A percentile compares a stretch with the other conserved stretches of the same genome.
phyloP scores from a whole-genome alignment of 768 basidiomycete species.

The Coprinopsis marcescibilis region DNA sequence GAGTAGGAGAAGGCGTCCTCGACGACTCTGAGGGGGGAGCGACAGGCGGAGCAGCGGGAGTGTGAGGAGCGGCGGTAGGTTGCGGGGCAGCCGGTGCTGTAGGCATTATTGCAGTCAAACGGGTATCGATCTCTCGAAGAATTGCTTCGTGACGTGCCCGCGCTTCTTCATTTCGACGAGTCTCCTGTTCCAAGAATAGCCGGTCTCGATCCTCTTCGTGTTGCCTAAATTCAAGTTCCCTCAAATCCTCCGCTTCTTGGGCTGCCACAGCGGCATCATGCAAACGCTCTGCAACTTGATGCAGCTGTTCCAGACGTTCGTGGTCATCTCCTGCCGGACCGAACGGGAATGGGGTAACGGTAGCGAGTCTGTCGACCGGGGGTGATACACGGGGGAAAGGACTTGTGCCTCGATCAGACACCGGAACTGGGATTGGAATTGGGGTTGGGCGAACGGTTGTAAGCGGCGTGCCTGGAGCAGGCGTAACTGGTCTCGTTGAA shows the following conservation, averaged over 20 bases:
- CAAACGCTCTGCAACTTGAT: conserved; percentile 48
- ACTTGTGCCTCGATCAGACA: too few species aligned
- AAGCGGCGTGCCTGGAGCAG: not conserved
- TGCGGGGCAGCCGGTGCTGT: conserved; percentile 18
- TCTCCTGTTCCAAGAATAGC: conserved; percentile 55
- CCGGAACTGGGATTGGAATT: not conserved
- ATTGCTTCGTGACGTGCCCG: conserved; percentile 44
- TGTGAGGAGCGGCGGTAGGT: conserved; percentile 8
- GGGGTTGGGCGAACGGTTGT: too few species aligned
- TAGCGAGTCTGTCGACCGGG: conserved; percentile 21
- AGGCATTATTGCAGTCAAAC: conserved; percentile 32
- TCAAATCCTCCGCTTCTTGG: conserved; percentile 54
- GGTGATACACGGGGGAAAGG: conserved; percentile 9
- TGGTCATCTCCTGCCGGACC: conserved; percentile 40
- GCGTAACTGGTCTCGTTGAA: conserved; percentile 10
- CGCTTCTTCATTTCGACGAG: conserved; percentile 51
- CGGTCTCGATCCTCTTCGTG: conserved; percentile 63
- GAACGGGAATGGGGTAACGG: conserved; percentile 35
- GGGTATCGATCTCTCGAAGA: conserved; percentile 33
- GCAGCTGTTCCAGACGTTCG: conserved; percentile 50
- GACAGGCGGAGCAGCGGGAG: not conserved
- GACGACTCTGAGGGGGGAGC: too few species aligned
- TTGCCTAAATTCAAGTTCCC: conserved; percentile 58
- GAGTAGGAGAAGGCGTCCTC: not conserved
- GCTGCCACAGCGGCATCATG: conserved; percentile 42